Base-by-base conservation (phyloP, 306 rosid species). In the Cicer chorassanicum region DNA sequence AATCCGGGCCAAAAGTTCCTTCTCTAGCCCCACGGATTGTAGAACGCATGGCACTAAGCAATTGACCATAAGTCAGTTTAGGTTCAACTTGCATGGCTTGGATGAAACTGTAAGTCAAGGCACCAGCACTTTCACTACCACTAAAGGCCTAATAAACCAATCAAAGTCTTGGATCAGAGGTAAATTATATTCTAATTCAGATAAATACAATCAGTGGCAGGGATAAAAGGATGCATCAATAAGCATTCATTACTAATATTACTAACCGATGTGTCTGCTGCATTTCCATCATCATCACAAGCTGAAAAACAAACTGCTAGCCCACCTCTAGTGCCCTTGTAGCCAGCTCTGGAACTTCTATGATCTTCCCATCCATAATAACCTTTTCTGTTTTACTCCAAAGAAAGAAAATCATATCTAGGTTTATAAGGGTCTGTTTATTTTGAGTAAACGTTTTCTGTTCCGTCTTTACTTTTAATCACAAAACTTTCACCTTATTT, bases 91-190 rank as follows among this genome's bases (percentile, higher is more conserved):
- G 85, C 81, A 73, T 79, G 44, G 89, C 83, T 82, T 82, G 88
- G 64, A 88, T 88, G 77, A 88, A 86, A 80, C 87, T 85, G 36
- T 76, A 91, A 5, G 96, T 91, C 86, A 91, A 73, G 9, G 89
- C 96, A 9, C 96, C 96, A 8, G 83, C 50, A 4, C 74, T 69
- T 8, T 77, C 69, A 29, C 40, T 83, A 9, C 89, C 83, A 2
- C 85, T 49, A 0, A 90, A 78, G 49, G 86, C 93, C 91, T 90
- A 54, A 64, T 9, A 10, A 68, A 63, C 40, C 53, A 57, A 21
- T 6, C 72, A 79, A 74, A 75, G 21, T 6, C 57, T 11, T 54
- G 7, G 1, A 43, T 53, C 73, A 54, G 21, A 74, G 44, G 68
- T 34, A 34, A 48, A 18, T 42, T 48, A 4, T n/a, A 11, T 65